Percentiles rank a stretch among this genome's conserved stretches.
These are phyloP conservation scores for Bipolaris zeicola DNA, from an alignment of 2,329 filamentous ascomycete genomes.

Conservation along the genomic window DNA sequence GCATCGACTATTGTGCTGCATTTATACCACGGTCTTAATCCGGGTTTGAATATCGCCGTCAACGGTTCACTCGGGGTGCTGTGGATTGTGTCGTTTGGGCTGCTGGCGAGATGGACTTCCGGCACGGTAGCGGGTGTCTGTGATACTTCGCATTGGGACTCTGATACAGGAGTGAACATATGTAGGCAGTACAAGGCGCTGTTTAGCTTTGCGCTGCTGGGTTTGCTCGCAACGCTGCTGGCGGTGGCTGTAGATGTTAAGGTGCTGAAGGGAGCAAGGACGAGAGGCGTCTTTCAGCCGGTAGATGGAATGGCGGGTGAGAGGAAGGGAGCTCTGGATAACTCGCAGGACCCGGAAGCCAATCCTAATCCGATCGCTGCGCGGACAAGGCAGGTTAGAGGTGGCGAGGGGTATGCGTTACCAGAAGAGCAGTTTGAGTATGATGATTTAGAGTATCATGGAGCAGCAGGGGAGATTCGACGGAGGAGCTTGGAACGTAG, in stretches of 20 bases:
- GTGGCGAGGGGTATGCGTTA: slow-evolving; percentile 48
- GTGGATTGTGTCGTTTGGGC: slow-evolving; percentile 59
- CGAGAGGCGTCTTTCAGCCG: slow-evolving; percentile 56
- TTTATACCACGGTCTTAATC: slow-evolving; percentile 58
- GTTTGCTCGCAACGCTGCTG: slow-evolving; percentile 54
- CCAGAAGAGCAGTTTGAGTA: slow-evolving; percentile 53
- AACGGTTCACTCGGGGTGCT: slow-evolving; percentile 57
- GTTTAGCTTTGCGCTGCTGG: slow-evolving; percentile 61
- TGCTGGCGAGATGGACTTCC: slow-evolving; percentile 61
- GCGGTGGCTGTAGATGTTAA: slow-evolving; percentile 58
- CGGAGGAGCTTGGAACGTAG: slow-evolving; percentile 22
- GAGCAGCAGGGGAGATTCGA: slow-evolving; percentile 31
- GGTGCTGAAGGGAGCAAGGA: slow-evolving; percentile 49
- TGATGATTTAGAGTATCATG: slow-evolving; percentile 51
- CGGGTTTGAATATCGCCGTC: slow-evolving; percentile 57
- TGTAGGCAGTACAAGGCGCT: slow-evolving; percentile 65
- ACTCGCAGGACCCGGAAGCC: slow-evolving; percentile 17
- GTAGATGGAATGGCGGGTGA: slow-evolving; percentile 50
- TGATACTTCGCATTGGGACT: slow-evolving; percentile 58
- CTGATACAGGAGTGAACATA: slow-evolving; percentile 59
- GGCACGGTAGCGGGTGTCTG: slow-evolving; percentile 60
- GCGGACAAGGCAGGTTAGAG: slow-evolving; percentile 10
- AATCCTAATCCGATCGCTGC: slow-evolving; percentile 33
- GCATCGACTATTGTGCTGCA: slow-evolving; percentile 58
- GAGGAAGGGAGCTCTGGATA: slow-evolving; percentile 24